A percentile compares a stretch with the other conserved stretches of the same genome.
These are phyloP conservation scores for Irineochytrium annulatum DNA, from an alignment of 192 early-diverging fungal genomes.

Conservation along the genomic window DNA sequence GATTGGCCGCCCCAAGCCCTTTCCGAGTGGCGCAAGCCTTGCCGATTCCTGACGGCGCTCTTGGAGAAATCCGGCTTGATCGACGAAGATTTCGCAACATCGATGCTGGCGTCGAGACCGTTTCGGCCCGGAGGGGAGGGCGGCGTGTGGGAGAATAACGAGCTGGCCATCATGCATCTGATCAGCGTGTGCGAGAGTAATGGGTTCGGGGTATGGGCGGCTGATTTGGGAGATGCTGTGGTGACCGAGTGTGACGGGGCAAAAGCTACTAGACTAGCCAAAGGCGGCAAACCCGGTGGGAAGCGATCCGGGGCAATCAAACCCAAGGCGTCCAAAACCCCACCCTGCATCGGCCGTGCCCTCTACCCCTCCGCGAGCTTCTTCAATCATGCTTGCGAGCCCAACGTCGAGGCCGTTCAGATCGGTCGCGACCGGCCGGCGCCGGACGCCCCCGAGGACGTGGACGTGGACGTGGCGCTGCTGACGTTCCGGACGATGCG, in stretches of 20 bases:
- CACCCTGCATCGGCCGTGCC: conserved; percentile 39
- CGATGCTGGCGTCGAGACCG: neutral
- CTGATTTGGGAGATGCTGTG: conserved; percentile 12
- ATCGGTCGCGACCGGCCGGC: too few relatives aligned
- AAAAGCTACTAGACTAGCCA: neutral
- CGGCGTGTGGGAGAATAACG: neutral
- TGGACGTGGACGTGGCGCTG: too few relatives aligned
- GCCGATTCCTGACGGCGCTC: conserved; percentile 39
- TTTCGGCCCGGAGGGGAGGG: too few relatives aligned
- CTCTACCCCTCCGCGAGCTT: conserved; percentile 59
- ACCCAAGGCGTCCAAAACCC: conserved; percentile 9
- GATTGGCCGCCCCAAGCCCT: conserved; percentile 54
- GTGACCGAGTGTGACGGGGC: neutral
- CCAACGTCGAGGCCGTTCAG: conserved; percentile 47
- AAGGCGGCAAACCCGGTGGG: neutral
- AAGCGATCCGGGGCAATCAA: neutral
- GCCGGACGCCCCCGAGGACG: too few relatives aligned
- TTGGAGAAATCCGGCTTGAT: conserved; percentile 42
- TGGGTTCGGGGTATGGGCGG: conserved; percentile 64
- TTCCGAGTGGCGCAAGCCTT: conserved; percentile 54
- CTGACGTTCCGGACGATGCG: conserved; percentile 27
- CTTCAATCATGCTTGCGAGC: conserved; percentile 68
- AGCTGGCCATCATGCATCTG: conserved; percentile 44
- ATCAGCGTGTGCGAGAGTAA: conserved; percentile 62
- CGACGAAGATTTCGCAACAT: conserved; percentile 16